Percentiles rank a stretch among this genome's conserved stretches.
Conservation (phyloP, 1,139 yeast species). For the Kazachstania sp. region DNA sequence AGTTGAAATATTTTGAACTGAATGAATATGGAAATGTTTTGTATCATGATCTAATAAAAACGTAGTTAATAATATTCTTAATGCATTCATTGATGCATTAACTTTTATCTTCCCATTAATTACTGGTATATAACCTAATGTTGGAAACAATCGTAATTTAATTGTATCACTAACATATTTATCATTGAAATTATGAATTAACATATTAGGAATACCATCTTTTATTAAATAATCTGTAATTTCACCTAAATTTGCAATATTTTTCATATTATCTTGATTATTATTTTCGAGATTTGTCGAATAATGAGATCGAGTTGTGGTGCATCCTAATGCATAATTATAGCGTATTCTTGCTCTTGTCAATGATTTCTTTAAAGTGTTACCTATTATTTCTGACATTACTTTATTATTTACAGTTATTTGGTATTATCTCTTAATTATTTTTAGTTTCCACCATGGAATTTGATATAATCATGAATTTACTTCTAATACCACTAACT, state of each 20-base stretch:
- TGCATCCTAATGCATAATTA: no score
- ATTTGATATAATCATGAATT: no score
- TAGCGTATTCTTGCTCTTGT: no score
- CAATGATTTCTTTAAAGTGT: no score
- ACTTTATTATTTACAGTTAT: no score
- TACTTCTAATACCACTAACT: no score
- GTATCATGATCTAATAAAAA: conserved; percentile 37
- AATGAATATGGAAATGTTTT: conserved; percentile 11
- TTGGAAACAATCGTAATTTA: conserved; percentile 56
- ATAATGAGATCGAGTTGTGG: no score
- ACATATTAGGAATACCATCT: conserved; percentile 47
- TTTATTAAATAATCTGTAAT: conserved; percentile 44
- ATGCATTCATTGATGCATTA: conserved; percentile 40
- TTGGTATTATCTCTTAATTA: no score
- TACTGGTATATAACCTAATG: conserved; percentile 51
- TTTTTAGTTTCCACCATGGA: no score
- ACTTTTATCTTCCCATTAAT: conserved; percentile 55
- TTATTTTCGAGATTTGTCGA: no score
- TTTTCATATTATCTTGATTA: background rate
- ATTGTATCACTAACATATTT: conserved; percentile 43
- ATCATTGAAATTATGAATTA: conserved; percentile 44
- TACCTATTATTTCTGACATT: no score
- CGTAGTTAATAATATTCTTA: conserved; percentile 47
- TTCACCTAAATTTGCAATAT: conserved; percentile 50
- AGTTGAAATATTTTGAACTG: conserved; percentile 13